Base-by-base conservation (phyloP, 208 protist species). In the Acanthamoeba royreba region DNA sequence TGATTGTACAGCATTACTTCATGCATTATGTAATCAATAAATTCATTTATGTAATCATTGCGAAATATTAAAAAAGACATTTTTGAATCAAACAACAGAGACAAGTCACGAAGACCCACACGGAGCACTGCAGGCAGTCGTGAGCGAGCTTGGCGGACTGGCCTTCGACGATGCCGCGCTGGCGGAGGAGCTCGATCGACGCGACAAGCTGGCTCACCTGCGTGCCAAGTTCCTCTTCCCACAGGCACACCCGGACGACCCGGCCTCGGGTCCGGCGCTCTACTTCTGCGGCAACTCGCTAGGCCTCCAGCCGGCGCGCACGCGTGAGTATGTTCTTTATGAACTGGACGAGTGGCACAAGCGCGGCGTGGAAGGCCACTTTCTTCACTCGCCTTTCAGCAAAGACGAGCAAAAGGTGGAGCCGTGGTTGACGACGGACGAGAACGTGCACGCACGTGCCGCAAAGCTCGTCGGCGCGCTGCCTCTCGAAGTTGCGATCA, bases 261-360 rank as follows among this genome's bases (percentile, higher is more conserved):
- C 66, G 22, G 42, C 40, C 31, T 94, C 49, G 43, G 45, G 47
- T 9, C 58, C 61, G 42, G 88, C 88, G 42, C 69, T 98, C 15
- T 99, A 99, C 96, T 94, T 99, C 9, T 98, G 97, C 69, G 97
- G 97, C 46, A 98, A 99, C 95, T 97, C 97, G 31, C 93, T 99
- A 17, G 98, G 98, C 31, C 95, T 98, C 42, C 97, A 98, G 96
- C 98, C 98, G 94, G 95, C 95, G 33, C 95, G 95, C 52, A 96
- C 98, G 19, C 93, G 96, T 72, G 74, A 94, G 0, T 94, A 96
- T 40, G 94, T 99, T 17, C 53, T 95, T 4, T 95, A 94, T 11
- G 97, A 98, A 55, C 92, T 99, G 13, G 95, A 97, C 66, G 98
- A 98, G 93, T 99, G 98, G 98, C 95, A 94, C n/a, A 96, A 98